Percentiles rank a stretch among this genome's conserved stretches.
Conservation (phyloP, 1,284 basidiomycete species). For the Coniferiporia weirii region DNA sequence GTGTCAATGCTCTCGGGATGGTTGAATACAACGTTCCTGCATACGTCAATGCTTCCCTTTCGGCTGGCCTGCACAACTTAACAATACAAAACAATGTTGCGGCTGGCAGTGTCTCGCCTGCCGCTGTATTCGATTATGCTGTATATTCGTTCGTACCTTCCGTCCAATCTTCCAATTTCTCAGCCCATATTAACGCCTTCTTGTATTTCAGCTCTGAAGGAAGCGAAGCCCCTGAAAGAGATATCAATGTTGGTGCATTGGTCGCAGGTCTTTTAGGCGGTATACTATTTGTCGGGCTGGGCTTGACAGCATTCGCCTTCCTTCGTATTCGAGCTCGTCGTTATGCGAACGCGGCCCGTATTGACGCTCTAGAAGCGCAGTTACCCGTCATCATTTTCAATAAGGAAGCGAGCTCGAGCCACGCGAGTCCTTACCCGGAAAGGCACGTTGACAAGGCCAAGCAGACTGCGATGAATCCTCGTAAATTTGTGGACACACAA, state of each 20-base stretch:
- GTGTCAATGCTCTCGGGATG: not conserved
- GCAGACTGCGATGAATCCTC: not conserved
- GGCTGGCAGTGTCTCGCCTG: not conserved
- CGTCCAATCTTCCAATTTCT: not conserved
- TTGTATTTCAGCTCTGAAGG: not conserved
- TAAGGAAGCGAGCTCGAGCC: not conserved
- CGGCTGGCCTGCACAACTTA: not conserved
- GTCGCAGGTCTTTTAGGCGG: not conserved
- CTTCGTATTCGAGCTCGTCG: not conserved
- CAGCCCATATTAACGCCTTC: not conserved
- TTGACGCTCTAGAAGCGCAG: not conserved
- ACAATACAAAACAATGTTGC: not conserved
- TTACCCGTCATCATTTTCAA: not conserved
- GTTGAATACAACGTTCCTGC: not conserved
- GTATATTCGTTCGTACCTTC: slow-evolving; percentile 4
- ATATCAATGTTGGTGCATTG: not conserved
- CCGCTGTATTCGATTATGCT: slow-evolving; percentile 5
- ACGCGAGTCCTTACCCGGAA: too few relatives aligned
- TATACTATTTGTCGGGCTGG: not conserved
- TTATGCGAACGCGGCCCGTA: not conserved
- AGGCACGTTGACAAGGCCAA: not conserved
- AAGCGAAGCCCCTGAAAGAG: not conserved
- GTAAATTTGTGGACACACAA: not conserved
- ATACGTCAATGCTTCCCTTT: not conserved
- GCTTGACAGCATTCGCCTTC: not conserved